Evolutionary conservation across 2,329 filamentous ascomycete species (phyloP).

Genomic region (Aureobasidium sp.): DNA sequence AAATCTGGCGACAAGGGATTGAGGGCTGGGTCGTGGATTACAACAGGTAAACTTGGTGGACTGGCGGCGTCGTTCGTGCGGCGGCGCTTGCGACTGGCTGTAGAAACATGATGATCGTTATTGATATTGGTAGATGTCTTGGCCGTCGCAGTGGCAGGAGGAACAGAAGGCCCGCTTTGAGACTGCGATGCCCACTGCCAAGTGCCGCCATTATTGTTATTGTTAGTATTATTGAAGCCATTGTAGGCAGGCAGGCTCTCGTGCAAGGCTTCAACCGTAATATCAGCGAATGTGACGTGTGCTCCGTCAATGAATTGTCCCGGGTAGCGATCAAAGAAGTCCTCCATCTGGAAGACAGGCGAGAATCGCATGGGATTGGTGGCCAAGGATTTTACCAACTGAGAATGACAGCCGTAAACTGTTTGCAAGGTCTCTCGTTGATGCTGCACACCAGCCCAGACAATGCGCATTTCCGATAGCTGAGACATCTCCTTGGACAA

Average conservation of each 20-base stretch:
- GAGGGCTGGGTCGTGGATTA: conserved; percentile 5
- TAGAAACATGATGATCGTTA: neutral
- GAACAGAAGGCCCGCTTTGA: neutral
- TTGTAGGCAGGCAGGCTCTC: conserved; percentile 17
- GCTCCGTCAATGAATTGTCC: conserved; percentile 65
- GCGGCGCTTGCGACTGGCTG: conserved; percentile 8
- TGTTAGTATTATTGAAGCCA: conserved; percentile 3
- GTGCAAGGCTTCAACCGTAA: conserved; percentile 51
- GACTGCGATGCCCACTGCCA: conserved; percentile 11
- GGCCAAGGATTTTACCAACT: conserved; percentile 65
- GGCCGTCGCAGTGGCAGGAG: neutral
- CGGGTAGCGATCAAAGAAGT: conserved; percentile 79
- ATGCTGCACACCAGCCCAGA: conserved; percentile 71
- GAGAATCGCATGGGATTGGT: conserved; percentile 64
- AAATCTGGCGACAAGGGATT: conserved; percentile 6
- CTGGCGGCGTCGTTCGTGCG: conserved; percentile 9
- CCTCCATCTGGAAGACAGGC: conserved; percentile 74
- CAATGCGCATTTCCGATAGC: conserved; percentile 62
- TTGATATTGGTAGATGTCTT: neutral
- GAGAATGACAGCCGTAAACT: conserved; percentile 69
- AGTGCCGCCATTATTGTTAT: neutral
- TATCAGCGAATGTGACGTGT: conserved; percentile 63
- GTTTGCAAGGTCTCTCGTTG: conserved; percentile 70
- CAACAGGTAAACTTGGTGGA: conserved; percentile 8
- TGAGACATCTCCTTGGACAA: conserved; percentile 73